Conservation (phyloP, 495 filamentous ascomycete species). For the Penicillium manginii region DNA sequence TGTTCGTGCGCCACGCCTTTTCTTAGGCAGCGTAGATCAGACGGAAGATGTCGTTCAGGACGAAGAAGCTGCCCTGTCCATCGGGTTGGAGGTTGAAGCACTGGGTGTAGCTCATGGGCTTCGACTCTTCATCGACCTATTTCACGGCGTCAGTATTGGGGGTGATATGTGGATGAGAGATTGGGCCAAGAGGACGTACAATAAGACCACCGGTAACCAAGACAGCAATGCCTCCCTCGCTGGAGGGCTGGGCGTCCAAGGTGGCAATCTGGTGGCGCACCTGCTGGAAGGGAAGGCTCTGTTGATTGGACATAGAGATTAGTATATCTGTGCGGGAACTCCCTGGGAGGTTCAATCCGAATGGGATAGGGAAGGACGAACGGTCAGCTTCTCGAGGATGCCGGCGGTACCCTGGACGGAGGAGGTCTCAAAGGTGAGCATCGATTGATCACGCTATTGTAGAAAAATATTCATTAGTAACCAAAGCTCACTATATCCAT, state of each 20-base stretch:
- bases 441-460: slow-evolving; percentile 76
- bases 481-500: neutral
- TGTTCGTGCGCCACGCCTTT: neutral
- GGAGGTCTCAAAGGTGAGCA: slow-evolving; percentile 86
- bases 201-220: slow-evolving; percentile 81
- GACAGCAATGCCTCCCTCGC: slow-evolving; percentile 71
- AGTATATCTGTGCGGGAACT: slow-evolving; percentile 9
- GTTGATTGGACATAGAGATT: slow-evolving; percentile 8
- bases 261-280: slow-evolving; percentile 71
- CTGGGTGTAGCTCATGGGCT: slow-evolving; percentile 85
- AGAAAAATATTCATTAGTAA: slow-evolving; percentile 3
- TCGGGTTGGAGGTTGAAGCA: slow-evolving; percentile 80
- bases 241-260: slow-evolving; percentile 76
- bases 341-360: neutral
- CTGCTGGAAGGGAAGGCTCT: slow-evolving; percentile 80
- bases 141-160: slow-evolving; percentile 2
- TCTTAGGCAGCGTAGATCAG: slow-evolving; percentile 62
- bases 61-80: slow-evolving; percentile 69
- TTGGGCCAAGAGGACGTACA: slow-evolving; percentile 52
- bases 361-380: slow-evolving; percentile 43
- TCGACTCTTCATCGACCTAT: slow-evolving; percentile 80
- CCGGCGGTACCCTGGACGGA: slow-evolving; percentile 57
- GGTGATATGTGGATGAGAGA: neutral
- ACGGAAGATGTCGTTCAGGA: slow-evolving; percentile 92
- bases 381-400: slow-evolving; percentile 80